Evolutionary conservation across 768 basidiomycete genomes (phyloP).

Genomic region (Symmetrospora coprosmae): DNA sequence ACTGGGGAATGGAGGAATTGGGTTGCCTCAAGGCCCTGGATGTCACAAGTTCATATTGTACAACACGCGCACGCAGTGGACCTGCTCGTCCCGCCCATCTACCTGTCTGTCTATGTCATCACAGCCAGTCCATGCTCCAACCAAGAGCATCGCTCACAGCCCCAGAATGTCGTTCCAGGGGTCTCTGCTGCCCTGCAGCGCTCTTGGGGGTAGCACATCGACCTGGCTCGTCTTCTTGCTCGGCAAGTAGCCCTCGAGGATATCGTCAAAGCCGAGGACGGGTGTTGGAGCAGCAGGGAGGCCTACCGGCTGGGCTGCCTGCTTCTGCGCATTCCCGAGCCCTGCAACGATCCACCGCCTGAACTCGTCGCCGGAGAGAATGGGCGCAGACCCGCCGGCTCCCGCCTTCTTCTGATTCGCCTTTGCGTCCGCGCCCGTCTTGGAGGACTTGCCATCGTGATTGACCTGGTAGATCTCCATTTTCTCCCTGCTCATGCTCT

Average conservation of each 20-base stretch:
- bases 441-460: background rate
- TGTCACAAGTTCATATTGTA: too few relatives aligned
- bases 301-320: background rate
- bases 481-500: background rate
- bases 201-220: background rate
- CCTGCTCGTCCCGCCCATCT: too few relatives aligned
- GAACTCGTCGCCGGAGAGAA: background rate
- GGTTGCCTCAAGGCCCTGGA: too few relatives aligned
- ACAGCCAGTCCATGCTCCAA: too few relatives aligned
- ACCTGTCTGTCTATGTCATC: too few relatives aligned
- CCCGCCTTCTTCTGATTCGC: constrained; percentile 12
- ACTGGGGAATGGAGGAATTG: too few relatives aligned
- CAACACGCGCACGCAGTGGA: too few relatives aligned
- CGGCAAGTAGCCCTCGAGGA: constrained; percentile 13
- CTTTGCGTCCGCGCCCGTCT: too few relatives aligned
- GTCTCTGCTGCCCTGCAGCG: background rate
- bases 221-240: background rate
- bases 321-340: background rate
- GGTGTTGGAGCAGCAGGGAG: too few relatives aligned
- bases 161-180: constrained; percentile 10
- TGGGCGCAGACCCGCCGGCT: background rate
- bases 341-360: constrained; percentile 14
- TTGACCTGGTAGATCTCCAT: background rate
- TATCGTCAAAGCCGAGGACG: constrained; percentile 7
- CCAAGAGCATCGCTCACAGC: too few relatives aligned